These are phyloP conservation scores for Cucurbita pepo DNA, from an alignment of 306 rosid genomes.

Conservation along the genomic window DNA sequence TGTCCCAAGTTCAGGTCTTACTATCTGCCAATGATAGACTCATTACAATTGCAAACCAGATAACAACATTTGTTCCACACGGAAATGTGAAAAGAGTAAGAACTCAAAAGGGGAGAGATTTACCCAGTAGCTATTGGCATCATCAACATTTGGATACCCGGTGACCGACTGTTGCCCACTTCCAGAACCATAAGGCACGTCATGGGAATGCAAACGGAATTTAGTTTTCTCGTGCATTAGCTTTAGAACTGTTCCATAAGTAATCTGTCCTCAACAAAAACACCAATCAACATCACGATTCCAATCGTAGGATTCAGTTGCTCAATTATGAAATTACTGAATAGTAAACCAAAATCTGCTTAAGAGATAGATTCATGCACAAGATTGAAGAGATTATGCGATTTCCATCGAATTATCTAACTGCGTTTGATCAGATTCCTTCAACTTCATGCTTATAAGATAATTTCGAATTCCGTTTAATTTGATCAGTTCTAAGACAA, in stretches of 20 bases:
- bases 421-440: background rate
- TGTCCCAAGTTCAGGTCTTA: conserved; percentile 51
- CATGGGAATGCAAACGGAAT: conserved; percentile 88
- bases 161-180: conserved; percentile 99
- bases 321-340: background rate
- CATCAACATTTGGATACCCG: conserved; percentile 75
- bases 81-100: background rate
- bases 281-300: background rate
- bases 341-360: background rate
- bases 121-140: conserved; percentile 97
- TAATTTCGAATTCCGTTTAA: background rate
- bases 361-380: background rate
- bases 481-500: background rate
- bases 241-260: conserved; percentile 77
- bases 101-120: background rate
- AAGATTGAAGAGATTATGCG: background rate
- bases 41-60: background rate
- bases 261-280: conserved; percentile 28
- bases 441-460: no score
- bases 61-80: background rate
- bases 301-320: background rate
- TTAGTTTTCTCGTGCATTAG: conserved; percentile 90
- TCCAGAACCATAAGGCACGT: conserved; percentile 97
- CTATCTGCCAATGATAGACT: conserved; percentile 34
- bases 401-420: background rate